These are phyloP conservation scores for Rubia occidens DNA, from an alignment of 305 asterid species.

Conservation along the genomic window DNA sequence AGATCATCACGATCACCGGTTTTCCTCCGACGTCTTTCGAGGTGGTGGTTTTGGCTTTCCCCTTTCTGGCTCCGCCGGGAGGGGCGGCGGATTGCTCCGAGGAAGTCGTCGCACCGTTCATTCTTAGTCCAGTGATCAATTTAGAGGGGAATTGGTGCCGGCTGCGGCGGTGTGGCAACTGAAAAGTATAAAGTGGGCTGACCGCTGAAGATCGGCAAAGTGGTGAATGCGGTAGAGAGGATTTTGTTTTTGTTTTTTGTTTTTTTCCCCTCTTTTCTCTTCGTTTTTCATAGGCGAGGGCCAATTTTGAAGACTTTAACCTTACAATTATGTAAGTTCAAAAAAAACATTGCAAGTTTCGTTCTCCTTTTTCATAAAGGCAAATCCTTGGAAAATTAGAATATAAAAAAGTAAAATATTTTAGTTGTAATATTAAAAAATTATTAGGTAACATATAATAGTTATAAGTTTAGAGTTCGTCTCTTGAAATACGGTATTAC, in stretches of 20 bases:
- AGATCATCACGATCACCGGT: slow-evolving; percentile 40
- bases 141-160: not conserved
- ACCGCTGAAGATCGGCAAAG: not conserved
- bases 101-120: not conserved
- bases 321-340: too few species aligned
- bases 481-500: too few species aligned
- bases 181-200: not conserved
- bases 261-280: too few species aligned
- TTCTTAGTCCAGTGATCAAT: not conserved
- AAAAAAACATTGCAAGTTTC: too few species aligned
- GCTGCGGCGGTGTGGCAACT: not conserved
- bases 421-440: too few species aligned
- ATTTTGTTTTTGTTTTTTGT: too few species aligned
- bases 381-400: too few species aligned
- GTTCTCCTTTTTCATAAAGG: too few species aligned
- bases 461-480: too few species aligned
- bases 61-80: slow-evolving; percentile 8
- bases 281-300: not conserved
- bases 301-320: too few species aligned
- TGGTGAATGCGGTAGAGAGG: not conserved
- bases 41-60: not conserved
- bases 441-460: too few species aligned
- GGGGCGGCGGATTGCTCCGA: slow-evolving; percentile 3
- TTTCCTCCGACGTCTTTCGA: slow-evolving; percentile 20
- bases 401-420: too few species aligned